Evolutionary conservation across 257 asterid species (phyloP).

Genomic region (Capsicum rhomboideum): DNA sequence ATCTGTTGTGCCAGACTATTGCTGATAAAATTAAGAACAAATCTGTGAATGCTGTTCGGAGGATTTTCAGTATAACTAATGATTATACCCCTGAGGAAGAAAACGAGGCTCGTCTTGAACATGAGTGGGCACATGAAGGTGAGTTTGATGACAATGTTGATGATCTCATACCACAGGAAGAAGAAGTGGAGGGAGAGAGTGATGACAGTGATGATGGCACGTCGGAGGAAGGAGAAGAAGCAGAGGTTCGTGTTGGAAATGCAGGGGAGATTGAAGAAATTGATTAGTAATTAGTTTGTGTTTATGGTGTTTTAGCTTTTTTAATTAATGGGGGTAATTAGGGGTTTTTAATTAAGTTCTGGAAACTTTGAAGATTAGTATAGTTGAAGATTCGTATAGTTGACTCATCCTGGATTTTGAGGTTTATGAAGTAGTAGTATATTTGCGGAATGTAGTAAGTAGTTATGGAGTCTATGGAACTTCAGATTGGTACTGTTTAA

Average conservation of each 20-base stretch:
- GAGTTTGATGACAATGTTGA: background rate
- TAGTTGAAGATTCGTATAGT: too few species aligned
- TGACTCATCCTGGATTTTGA: too few species aligned
- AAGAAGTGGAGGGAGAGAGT: background rate
- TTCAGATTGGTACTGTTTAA: background rate
- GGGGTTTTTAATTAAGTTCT: background rate
- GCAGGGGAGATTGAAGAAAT: background rate
- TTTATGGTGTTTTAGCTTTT: background rate
- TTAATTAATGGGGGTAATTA: background rate
- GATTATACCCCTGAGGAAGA: slow-evolving; percentile 15
- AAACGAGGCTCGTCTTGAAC: background rate
- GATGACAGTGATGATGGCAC: background rate
- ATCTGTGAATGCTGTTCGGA: background rate
- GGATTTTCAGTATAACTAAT: background rate
- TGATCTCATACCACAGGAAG: background rate
- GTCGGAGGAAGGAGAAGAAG: too few species aligned
- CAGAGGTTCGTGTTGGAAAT: too few species aligned
- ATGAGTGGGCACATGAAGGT: slow-evolving; percentile 8
- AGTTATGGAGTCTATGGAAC: background rate
- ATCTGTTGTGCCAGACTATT: background rate
- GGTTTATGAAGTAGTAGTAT: too few species aligned
- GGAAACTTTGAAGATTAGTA: background rate
- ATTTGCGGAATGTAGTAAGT: too few species aligned
- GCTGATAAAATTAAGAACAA: background rate
- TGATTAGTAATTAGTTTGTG: background rate